These are phyloP conservation scores for Fragaria vesca DNA, from an alignment of 306 rosid genomes.

Conservation along the genomic window DNA sequence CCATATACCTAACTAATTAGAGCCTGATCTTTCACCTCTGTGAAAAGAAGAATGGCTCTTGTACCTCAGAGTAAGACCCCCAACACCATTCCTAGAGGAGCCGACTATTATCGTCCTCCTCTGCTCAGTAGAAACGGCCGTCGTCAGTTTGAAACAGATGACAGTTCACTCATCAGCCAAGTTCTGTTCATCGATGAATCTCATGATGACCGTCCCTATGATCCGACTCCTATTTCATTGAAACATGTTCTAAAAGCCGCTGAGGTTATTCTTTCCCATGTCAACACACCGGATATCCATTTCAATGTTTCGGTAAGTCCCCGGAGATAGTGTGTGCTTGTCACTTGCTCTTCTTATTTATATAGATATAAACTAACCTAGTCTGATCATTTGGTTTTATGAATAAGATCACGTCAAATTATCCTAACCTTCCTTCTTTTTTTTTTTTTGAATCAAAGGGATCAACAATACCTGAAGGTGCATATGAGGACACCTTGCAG, in stretches of 20 bases:
- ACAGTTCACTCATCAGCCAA: slow-evolving; percentile 5
- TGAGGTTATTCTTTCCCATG: slow-evolving; percentile 42
- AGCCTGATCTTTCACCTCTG: background rate
- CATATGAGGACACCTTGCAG: slow-evolving; percentile 12
- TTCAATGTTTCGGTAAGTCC: slow-evolving; percentile 7
- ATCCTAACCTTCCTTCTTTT: too few relatives aligned
- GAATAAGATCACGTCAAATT: background rate
- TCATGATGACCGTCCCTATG: slow-evolving; percentile 15
- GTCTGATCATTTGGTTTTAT: background rate
- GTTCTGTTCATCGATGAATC: slow-evolving; percentile 18
- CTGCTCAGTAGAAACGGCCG: background rate
- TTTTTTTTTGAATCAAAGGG: slow-evolving; percentile 20
- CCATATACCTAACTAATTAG: background rate
- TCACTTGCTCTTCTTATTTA: background rate
- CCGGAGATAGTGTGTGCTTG: background rate
- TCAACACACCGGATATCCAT: slow-evolving; percentile 29
- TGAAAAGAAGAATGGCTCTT: slow-evolving; percentile 5
- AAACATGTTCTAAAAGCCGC: slow-evolving; percentile 49
- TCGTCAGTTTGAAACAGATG: slow-evolving; percentile 1
- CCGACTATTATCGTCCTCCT: background rate
- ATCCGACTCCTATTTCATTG: slow-evolving; percentile 12
- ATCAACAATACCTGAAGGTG: background rate
- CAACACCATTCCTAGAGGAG: background rate
- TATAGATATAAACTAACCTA: too few relatives aligned
- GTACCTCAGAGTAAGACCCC: background rate